Conservation (phyloP, 345 rosid genomes). For the Pseudoturritis turrita region DNA sequence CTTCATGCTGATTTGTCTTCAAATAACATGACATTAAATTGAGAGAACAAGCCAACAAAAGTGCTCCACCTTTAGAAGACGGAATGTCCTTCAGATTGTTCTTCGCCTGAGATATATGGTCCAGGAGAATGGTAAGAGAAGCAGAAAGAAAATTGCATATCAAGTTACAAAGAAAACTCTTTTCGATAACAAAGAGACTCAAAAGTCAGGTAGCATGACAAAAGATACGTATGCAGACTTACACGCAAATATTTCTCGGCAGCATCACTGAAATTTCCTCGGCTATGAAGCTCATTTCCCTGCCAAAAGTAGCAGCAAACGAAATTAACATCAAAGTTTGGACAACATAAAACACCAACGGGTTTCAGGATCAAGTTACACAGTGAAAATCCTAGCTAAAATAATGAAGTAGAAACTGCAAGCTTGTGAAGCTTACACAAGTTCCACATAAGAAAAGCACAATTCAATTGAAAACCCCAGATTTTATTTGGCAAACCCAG, state of each 20-base stretch:
- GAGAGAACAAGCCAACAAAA: slow-evolving; percentile 77
- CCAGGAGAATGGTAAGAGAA: slow-evolving; percentile 1
- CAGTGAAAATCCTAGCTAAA: too few species aligned
- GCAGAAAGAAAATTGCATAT: neutral
- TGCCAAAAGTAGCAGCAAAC: slow-evolving; percentile 23
- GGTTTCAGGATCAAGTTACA: neutral
- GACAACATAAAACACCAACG: neutral
- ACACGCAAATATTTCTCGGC: slow-evolving; percentile 78
- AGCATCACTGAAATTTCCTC: slow-evolving; percentile 69
- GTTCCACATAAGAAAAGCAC: neutral
- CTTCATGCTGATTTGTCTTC: slow-evolving; percentile 61
- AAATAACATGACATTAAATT: slow-evolving; percentile 97
- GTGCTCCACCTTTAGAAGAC: slow-evolving; percentile 54
- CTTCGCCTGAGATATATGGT: slow-evolving; percentile 63
- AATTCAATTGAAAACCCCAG: neutral
- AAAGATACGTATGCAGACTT: slow-evolving; percentile 29
- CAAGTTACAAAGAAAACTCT: neutral
- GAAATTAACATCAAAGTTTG: neutral
- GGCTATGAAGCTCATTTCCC: slow-evolving; percentile 91
- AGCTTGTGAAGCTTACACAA: neutral
- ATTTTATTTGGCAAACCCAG: neutral
- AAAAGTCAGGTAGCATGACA: neutral
- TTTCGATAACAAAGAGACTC: neutral
- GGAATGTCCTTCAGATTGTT: slow-evolving; percentile 65
- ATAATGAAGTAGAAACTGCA: too few species aligned